Base-by-base conservation (phyloP, 768 basidiomycete genomes). In the Suillus discolor region DNA sequence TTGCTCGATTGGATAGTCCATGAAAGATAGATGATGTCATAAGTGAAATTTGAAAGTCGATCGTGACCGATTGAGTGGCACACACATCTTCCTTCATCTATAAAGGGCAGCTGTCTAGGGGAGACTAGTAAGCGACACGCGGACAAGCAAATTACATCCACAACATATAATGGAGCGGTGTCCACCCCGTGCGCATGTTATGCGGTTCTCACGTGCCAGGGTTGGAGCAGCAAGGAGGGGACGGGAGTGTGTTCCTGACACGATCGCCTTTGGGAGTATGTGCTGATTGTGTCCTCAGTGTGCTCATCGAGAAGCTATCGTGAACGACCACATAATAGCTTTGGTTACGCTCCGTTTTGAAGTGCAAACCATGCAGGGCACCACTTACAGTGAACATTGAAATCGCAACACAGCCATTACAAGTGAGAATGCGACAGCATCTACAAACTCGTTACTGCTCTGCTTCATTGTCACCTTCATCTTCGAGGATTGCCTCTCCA, bases 371-470 rank as follows among this genome's bases (percentile, higher is more conserved):
- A 25, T 23, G 13, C 23, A 25, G 20, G 18, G 20, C 4, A 45
- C 20, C 44, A 8, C 44, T 45, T 16, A 6, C 23, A 51, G 23
- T 13, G 6, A 25, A 25, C 13, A 23, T 23, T 49, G 13, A 13
- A 25, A 25, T 51, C 7, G 25, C 25, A 16, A 7, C 15, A 51
- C 8, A 51, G 28, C 51, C 25, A 51, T 51, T 51, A 23, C 2
- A 49, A 23, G n/a, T 9, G 9, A 45, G 12, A 25, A 25, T 25
- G 13, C 25, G 47, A 49, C 23, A 49, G 25, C 5, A 51, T 28
- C 16, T 53, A 25, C 28, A 11, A n/a, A n/a, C n/a, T n/a, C n/a
- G n/a, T 62, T 63, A 8, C 11, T 66, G 60, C 6, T 71, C 71
- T 61, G 54, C 65, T 20, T 68, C 69, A 62, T 62, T 34, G 18